Conservation (phyloP, 805 yeast genomes). For the Starmerella tilneyi region DNA sequence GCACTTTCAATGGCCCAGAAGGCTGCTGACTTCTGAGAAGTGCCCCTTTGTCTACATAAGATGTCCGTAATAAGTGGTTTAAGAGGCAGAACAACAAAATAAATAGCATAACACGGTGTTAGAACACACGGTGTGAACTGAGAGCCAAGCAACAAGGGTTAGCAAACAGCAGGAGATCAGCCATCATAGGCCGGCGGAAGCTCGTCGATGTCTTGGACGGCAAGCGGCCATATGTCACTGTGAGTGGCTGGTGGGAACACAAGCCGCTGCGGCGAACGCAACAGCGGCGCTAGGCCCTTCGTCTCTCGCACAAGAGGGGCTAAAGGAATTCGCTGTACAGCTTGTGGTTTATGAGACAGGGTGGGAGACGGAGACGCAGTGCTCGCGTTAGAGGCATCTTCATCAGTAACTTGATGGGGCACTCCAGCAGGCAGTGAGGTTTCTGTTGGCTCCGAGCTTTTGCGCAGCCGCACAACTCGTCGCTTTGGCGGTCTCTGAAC, state of each 20-base stretch:
- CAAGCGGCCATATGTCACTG: conserved; percentile 2
- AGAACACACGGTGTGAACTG: no score
- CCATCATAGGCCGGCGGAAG: conserved; percentile 23
- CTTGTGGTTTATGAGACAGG: background rate
- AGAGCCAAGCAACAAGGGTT: background rate
- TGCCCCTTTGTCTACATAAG: no score
- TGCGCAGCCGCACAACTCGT: conserved; percentile 27
- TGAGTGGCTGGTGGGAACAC: conserved; percentile 6
- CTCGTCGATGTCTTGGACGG: conserved; percentile 17
- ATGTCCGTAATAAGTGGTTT: no score
- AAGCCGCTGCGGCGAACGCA: background rate
- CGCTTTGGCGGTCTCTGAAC: conserved; percentile 26
- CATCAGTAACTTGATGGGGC: background rate
- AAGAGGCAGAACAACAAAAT: background rate
- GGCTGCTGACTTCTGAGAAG: conserved; percentile 30
- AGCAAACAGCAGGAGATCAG: background rate
- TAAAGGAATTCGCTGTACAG: conserved; percentile 4
- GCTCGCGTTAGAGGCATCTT: background rate
- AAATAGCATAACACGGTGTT: no score
- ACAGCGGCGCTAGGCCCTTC: conserved; percentile 4
- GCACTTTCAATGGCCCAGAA: conserved; percentile 61
- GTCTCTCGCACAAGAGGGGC: conserved; percentile 7
- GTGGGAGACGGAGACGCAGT: background rate
- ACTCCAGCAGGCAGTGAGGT: background rate
- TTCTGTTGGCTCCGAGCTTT: background rate